Conservation (phyloP, 163 green algal genomes). For the Coccomyxa subellipsoidea region DNA sequence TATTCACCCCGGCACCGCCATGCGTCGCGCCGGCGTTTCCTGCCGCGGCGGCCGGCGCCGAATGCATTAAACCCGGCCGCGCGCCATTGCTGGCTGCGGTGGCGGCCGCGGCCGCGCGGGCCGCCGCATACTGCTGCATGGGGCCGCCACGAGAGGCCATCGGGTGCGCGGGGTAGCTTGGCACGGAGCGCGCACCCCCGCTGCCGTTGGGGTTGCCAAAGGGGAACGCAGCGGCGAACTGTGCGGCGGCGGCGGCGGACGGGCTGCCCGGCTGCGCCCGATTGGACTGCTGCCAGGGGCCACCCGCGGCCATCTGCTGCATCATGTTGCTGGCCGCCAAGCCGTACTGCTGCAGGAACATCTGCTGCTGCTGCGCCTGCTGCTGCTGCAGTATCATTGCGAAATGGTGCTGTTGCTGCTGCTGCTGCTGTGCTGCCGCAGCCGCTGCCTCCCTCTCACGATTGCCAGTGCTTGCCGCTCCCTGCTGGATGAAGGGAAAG, state of each 20-base stretch:
- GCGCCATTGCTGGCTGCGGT: neutral
- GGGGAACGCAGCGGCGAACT: neutral
- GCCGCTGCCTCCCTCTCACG: neutral
- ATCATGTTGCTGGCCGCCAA: neutral
- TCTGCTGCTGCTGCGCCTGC: slow-evolving; percentile 13
- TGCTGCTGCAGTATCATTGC: slow-evolving; percentile 8
- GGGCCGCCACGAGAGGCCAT: neutral
- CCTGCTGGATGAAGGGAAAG: neutral
- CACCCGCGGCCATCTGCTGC: neutral
- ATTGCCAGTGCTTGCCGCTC: neutral
- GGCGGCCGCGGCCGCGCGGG: neutral
- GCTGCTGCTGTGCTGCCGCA: neutral
- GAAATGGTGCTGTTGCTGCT: slow-evolving; percentile 8
- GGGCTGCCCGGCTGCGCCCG: neutral
- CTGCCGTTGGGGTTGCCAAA: neutral
- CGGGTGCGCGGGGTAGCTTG: neutral
- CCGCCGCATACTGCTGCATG: neutral
- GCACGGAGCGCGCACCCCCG: neutral
- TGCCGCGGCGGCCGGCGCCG: no score
- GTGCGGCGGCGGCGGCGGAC: no score
- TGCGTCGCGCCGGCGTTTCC: neutral
- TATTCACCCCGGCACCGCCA: neutral
- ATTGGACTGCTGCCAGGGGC: neutral
- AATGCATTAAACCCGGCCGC: neutral
- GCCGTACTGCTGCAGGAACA: slow-evolving; percentile 14